Conservation (phyloP, 2,329 filamentous ascomycete species). For the Zymoseptoria passerinii region DNA sequence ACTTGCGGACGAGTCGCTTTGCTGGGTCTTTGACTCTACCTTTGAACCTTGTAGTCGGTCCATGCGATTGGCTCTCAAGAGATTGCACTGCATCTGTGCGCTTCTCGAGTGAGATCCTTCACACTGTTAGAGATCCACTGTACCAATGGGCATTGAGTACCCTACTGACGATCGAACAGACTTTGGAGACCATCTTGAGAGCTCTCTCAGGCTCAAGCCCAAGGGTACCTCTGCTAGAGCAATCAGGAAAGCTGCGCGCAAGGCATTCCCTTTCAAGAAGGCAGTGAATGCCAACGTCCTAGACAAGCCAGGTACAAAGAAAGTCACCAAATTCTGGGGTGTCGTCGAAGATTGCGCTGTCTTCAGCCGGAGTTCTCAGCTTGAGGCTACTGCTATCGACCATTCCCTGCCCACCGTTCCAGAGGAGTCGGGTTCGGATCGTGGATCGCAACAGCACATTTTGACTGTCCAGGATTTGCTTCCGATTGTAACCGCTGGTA, state of each 20-base stretch:
- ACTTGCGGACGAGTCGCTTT: background rate
- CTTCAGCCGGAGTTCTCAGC: background rate
- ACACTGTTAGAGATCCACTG: background rate
- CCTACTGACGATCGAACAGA: background rate
- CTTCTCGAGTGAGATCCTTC: background rate
- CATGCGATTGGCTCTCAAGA: background rate
- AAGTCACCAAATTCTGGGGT: conserved; percentile 13
- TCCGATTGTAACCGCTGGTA: conserved; percentile 8
- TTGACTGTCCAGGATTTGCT: background rate
- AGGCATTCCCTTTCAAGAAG: conserved; percentile 4
- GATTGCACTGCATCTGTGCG: background rate
- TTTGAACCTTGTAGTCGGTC: background rate
- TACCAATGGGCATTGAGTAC: background rate
- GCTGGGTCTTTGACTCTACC: background rate
- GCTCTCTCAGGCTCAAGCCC: background rate
- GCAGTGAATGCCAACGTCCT: conserved; percentile 4
- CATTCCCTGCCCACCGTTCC: conserved; percentile 5
- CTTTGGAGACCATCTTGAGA: background rate
- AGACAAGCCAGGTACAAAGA: conserved; percentile 8
- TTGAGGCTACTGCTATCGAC: background rate
- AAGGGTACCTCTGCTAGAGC: background rate
- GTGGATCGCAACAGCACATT: background rate
- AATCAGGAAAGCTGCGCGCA: conserved; percentile 1
- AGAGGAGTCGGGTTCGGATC: background rate
- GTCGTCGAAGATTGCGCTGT: background rate